Conservation (phyloP, 2,329 filamentous ascomycete species). For the Hypoxylon sp. region DNA sequence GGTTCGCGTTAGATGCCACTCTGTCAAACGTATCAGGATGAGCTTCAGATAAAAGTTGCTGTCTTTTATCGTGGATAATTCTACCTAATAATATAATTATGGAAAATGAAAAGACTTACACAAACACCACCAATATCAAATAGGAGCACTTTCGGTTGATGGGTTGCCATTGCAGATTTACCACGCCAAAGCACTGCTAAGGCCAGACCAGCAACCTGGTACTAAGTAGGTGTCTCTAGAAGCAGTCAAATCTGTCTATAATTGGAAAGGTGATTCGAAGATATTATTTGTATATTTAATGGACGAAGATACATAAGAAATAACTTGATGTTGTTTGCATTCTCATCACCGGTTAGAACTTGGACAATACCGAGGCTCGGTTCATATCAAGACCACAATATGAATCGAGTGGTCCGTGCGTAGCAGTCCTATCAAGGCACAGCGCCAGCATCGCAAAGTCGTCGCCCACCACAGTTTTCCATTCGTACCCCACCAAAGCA, state of each 20-base stretch:
- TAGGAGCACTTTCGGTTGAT: constrained; percentile 77
- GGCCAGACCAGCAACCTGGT: no score
- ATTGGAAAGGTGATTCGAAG: no score
- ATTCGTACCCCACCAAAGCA: constrained; percentile 53
- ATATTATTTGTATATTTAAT: constrained; percentile 46
- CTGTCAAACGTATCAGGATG: constrained; percentile 13
- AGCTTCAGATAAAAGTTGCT: background rate
- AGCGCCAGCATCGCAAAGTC: constrained; percentile 22
- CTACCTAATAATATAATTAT: constrained; percentile 14
- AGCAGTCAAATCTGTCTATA: no score
- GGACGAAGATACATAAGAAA: background rate
- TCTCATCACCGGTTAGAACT: background rate
- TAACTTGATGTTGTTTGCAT: background rate
- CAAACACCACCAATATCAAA: constrained; percentile 98
- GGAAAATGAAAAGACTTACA: constrained; percentile 71
- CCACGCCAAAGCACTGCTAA: no score
- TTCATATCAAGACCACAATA: background rate
- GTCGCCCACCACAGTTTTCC: constrained; percentile 44
- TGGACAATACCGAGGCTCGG: background rate
- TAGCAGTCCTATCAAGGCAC: background rate
- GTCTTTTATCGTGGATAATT: background rate
- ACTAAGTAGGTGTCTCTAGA: background rate
- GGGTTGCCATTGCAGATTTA: constrained; percentile 54
- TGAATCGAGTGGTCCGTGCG: constrained; percentile 35
- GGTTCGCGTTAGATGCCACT: constrained; percentile 32